These are phyloP conservation scores for Coffea eugenioides DNA, from an alignment of 257 asterid species.

Conservation along the genomic window DNA sequence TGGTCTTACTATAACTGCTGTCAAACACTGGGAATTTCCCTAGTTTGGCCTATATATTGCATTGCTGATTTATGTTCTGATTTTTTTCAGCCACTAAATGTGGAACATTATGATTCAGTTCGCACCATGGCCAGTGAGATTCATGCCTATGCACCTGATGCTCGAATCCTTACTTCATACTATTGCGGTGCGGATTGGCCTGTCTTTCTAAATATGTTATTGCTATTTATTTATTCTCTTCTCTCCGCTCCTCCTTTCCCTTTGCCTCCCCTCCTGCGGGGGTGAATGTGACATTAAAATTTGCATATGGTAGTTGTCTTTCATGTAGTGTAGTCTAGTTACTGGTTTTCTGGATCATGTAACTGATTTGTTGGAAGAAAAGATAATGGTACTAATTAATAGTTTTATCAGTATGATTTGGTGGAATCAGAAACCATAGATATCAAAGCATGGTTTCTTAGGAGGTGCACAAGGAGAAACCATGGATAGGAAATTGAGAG, in stretches of 20 bases:
- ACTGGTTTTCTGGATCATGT: neutral
- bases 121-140: constrained; percentile 91
- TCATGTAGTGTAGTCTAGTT: neutral
- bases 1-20: neutral
- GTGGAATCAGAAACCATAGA: neutral
- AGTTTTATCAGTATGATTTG: neutral
- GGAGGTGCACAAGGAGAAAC: neutral
- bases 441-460: neutral
- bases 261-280: neutral
- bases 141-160: constrained; percentile 98
- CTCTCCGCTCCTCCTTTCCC: neutral
- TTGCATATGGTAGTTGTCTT: neutral
- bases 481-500: neutral
- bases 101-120: constrained; percentile 74
- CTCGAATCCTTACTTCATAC: constrained; percentile 93
- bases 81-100: constrained; percentile 74
- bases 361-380: neutral
- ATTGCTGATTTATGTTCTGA: constrained; percentile 19
- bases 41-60: neutral
- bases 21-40: neutral
- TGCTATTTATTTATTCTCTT: neutral
- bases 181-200: constrained; percentile 62
- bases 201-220: constrained; percentile 10
- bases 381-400: neutral
- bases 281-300: neutral